A percentile compares a stretch with the other conserved stretches of the same genome.
Evolutionary conservation across 108 stramenopile species (phyloP).

Genomic region (Skeletonema costatum): DNA sequence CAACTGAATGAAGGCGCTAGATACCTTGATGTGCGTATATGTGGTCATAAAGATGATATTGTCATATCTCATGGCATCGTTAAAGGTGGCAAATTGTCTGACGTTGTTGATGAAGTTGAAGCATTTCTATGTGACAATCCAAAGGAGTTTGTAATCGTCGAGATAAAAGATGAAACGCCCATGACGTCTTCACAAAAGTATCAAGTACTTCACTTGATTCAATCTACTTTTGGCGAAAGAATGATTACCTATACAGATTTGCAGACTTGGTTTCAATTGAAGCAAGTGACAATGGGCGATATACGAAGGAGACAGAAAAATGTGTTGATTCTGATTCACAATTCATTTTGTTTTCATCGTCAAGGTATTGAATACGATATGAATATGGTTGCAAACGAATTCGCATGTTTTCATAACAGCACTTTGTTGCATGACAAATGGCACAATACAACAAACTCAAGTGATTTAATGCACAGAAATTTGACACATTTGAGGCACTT

Average conservation of each 20-base stretch:
- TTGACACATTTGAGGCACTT: slow-evolving; percentile 1
- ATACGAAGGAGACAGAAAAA: slow-evolving; percentile 17
- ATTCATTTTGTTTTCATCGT: slow-evolving; percentile 24
- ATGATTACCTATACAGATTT: slow-evolving; percentile 12
- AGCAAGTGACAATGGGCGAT: slow-evolving; percentile 16
- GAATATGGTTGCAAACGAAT: slow-evolving; percentile 5
- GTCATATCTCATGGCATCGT: slow-evolving; percentile 57
- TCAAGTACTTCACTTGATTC: slow-evolving; percentile 9
- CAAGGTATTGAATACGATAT: slow-evolving; percentile 2
- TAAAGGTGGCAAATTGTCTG: slow-evolving; percentile 44
- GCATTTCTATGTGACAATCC: slow-evolving; percentile 53
- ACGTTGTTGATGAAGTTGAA: slow-evolving; percentile 55
- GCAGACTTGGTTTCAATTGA: slow-evolving; percentile 17
- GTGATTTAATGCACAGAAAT: slow-evolving; percentile 9
- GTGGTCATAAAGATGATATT: slow-evolving; percentile 27
- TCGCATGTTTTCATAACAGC: slow-evolving; percentile 9
- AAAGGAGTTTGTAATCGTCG: slow-evolving; percentile 60
- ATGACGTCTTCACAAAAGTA: slow-evolving; percentile 24
- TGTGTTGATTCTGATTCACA: slow-evolving; percentile 19
- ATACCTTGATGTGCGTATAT: slow-evolving; percentile 62
- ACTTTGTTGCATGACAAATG: slow-evolving; percentile 19
- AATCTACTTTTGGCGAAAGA: slow-evolving; percentile 7
- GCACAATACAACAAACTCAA: slow-evolving; percentile 20
- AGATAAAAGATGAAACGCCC: slow-evolving; percentile 21
- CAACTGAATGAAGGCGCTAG: slow-evolving; percentile 65